These are phyloP conservation scores for Neurospora sp. DNA, from an alignment of 495 filamentous ascomycete species.

Conservation along the genomic window DNA sequence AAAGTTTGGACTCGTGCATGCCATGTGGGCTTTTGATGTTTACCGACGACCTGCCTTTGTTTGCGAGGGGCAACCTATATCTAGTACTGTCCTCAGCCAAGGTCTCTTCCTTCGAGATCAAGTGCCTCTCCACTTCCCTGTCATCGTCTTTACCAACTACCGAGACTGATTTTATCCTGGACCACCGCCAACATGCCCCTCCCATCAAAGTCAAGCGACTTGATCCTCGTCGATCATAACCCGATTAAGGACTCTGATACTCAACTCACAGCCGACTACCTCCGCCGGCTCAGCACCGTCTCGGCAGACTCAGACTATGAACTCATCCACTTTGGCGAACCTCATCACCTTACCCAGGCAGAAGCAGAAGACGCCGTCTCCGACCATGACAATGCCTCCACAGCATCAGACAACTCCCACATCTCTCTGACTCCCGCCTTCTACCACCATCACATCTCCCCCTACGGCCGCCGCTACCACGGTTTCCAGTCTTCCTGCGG, in stretches of 20 bases:
- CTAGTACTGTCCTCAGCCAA: neutral
- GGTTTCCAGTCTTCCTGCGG: conserved; percentile 1
- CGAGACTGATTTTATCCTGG: neutral
- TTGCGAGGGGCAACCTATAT: neutral
- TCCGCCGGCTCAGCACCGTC: neutral
- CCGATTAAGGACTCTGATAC: neutral
- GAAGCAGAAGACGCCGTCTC: neutral
- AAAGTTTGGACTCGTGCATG: neutral
- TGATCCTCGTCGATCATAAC: neutral
- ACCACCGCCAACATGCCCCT: neutral
- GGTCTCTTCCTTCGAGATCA: neutral
- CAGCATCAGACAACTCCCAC: neutral
- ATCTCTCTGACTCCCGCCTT: neutral
- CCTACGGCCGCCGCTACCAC: conserved; percentile 45
- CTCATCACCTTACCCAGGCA: neutral
- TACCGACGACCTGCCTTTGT: neutral
- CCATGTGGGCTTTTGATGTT: neutral
- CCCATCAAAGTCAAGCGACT: neutral
- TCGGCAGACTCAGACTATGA: neutral
- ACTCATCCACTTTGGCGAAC: neutral
- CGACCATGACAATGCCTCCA: neutral
- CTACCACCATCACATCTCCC: conserved; percentile 30
- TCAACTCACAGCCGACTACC: neutral
- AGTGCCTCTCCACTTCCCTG: neutral
- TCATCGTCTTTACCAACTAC: neutral